These are phyloP conservation scores for Leishmania mexicana DNA, from an alignment of 208 protist species.

Conservation along the genomic window DNA sequence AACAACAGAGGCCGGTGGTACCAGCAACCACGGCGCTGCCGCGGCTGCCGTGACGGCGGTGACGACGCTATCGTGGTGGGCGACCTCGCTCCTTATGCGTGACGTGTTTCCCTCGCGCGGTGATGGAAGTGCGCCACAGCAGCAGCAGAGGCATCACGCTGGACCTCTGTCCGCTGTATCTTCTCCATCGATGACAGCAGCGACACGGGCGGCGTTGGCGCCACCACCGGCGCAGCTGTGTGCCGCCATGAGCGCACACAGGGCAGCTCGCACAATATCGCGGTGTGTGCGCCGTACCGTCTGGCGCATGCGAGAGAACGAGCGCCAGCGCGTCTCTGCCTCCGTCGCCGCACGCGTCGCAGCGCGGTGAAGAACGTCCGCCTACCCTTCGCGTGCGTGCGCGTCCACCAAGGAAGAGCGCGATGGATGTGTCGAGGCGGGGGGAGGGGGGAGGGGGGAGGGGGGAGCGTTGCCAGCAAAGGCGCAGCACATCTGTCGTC, in stretches of 20 bases:
- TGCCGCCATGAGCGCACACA: constrained; percentile 12
- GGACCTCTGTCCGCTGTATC: neutral
- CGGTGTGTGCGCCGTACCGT: constrained; percentile 12
- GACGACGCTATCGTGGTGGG: constrained; percentile 18
- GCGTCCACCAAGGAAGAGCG: neutral
- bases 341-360: constrained; percentile 16
- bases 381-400: neutral
- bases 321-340: neutral
- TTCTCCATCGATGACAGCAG: neutral
- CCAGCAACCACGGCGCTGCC: neutral
- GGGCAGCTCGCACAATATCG: constrained; percentile 10
- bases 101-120: neutral
- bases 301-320: constrained; percentile 12
- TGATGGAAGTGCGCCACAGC: neutral
- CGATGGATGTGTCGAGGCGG: too few relatives aligned
- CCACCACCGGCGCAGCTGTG: constrained; percentile 19
- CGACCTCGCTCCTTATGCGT: constrained; percentile 24
- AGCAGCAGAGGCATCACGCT: neutral
- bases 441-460: too few relatives aligned
- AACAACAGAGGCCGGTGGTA: neutral
- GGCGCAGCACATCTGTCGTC: neutral
- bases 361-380: neutral
- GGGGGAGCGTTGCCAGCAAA: neutral
- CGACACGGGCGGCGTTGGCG: neutral
- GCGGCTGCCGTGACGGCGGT: neutral